These are phyloP conservation scores for Dalbergia oliveri DNA, from an alignment of 306 rosid species.

Conservation along the genomic window DNA sequence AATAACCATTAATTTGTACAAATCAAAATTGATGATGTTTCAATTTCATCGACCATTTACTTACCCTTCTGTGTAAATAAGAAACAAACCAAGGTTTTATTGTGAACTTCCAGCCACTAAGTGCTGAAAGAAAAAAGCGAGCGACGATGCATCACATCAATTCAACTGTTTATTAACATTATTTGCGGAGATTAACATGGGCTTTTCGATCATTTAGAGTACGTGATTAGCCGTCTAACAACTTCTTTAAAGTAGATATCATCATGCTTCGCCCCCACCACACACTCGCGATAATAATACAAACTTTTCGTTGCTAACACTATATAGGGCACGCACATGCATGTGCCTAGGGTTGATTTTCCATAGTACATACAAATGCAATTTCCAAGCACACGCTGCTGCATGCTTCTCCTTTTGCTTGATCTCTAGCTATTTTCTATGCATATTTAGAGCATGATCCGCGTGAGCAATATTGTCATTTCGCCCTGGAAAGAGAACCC, in stretches of 20 bases:
- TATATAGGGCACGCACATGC: constrained; percentile 43
- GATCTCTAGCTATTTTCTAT: not conserved
- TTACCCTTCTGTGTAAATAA: constrained; percentile 45
- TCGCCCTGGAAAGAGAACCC: constrained; percentile 35
- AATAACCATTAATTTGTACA: constrained; percentile 34
- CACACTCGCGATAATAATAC: constrained; percentile 28
- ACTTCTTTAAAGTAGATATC: constrained; percentile 32
- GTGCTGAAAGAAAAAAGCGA: constrained; percentile 10
- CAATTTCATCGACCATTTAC: constrained; percentile 42
- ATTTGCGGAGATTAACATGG: constrained; percentile 25
- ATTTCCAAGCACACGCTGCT: constrained; percentile 24
- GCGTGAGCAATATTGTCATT: constrained; percentile 43
- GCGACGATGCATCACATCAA: constrained; percentile 33
- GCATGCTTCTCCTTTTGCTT: constrained; percentile 10
- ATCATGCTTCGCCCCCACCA: constrained; percentile 34
- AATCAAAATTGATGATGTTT: constrained; percentile 2
- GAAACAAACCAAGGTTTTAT: constrained; percentile 20
- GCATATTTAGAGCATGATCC: not conserved
- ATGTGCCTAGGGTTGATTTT: constrained; percentile 7
- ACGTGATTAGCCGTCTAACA: constrained; percentile 50
- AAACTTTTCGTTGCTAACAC: not conserved
- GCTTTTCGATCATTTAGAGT: constrained; percentile 37
- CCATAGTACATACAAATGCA: not conserved
- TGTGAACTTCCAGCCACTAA: not conserved
- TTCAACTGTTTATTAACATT: constrained; percentile 33